Percentiles rank a stretch among this genome's conserved stretches.
Evolutionary conservation across 2,329 filamentous ascomycete species (phyloP).

Genomic region (Ophiostoma sp.): DNA sequence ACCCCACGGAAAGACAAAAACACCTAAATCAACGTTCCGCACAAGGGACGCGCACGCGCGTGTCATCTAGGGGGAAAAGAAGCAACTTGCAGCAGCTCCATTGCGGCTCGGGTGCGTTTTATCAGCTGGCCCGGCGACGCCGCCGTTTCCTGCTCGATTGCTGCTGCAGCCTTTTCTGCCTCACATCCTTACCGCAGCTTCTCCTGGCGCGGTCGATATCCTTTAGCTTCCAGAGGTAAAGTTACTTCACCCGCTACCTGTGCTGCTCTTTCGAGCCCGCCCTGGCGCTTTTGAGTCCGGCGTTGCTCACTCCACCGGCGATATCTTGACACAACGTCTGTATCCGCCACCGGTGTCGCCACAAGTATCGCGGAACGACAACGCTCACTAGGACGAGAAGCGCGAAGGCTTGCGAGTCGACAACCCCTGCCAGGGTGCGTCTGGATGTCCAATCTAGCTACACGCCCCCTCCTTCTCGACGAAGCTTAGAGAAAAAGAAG

Average conservation of each 20-base stretch:
- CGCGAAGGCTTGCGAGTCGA: not conserved
- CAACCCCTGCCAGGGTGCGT: not conserved
- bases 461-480: not conserved
- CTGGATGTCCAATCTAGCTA: not conserved
- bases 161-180: not conserved
- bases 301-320: not conserved
- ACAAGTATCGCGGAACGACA: slow-evolving; percentile 9
- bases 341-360: slow-evolving; percentile 1
- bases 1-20: not conserved
- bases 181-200: not conserved
- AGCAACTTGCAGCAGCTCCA: not conserved
- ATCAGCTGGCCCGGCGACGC: not conserved
- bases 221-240: not conserved
- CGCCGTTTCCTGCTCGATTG: not conserved
- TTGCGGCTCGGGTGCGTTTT: not conserved
- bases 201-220: not conserved
- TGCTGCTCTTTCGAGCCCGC: not conserved
- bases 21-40: not conserved
- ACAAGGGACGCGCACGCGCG: not conserved
- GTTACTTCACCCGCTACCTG: not conserved
- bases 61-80: not conserved
- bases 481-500: not conserved
- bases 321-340: not conserved
- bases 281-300: not conserved
- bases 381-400: no score